Evolutionary conservation across 83 land plant genomes (phyloP).

Genomic region (Picea abies): DNA sequence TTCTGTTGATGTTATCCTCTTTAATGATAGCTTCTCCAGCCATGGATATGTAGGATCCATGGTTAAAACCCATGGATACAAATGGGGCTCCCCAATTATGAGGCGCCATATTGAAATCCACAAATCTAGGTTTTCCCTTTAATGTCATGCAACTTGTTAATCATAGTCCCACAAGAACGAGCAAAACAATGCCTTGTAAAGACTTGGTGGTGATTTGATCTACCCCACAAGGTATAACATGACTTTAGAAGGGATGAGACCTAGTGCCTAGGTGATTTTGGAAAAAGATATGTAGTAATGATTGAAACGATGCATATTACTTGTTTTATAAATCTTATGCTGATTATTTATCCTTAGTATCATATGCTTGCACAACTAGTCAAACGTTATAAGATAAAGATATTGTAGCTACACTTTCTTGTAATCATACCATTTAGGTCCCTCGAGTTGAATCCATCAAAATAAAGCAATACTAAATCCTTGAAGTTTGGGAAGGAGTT

Average conservation of each 20-base stretch:
- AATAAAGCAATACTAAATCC: conserved; percentile 10
- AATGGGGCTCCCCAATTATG: conserved; percentile 73
- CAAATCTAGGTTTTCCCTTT: conserved; percentile 83
- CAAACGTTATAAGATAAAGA: too few relatives aligned
- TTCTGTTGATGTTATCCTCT: conserved; percentile 76
- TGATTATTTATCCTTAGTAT: too few relatives aligned
- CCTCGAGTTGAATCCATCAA: too few relatives aligned
- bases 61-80: conserved; percentile 65
- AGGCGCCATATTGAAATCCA: conserved; percentile 83
- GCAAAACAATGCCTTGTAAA: conserved; percentile 91
- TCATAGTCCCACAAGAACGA: conserved; percentile 49
- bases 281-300: too few relatives aligned
- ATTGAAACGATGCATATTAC: too few relatives aligned
- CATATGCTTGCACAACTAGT: too few relatives aligned
- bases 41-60: conserved; percentile 47
- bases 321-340: too few relatives aligned
- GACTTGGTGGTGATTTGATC: conserved; percentile 46
- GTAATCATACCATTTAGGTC: too few relatives aligned
- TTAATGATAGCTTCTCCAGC: conserved; percentile 68
- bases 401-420: too few relatives aligned
- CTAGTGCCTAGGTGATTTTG: too few relatives aligned
- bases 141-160: conserved; percentile 63
- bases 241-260: too few relatives aligned
- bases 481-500: conserved; percentile 52
- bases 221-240: too few relatives aligned